Evolutionary conservation across 2,329 filamentous ascomycete species (phyloP).

Genomic region (Ceratocystis diversiconidia): DNA sequence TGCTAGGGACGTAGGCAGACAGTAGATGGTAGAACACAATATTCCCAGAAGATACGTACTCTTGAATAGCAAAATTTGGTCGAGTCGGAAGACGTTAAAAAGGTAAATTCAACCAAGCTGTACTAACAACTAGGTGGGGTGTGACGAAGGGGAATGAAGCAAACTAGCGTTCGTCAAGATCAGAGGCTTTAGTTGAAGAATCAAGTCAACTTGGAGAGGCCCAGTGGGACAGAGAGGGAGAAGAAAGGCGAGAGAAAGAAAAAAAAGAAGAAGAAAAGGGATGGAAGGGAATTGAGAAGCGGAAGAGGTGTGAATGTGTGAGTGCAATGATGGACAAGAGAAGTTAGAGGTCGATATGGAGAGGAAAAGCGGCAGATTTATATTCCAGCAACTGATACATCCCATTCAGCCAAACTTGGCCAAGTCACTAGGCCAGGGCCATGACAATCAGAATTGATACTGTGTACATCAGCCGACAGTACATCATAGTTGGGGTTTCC

Average conservation of each 20-base stretch:
- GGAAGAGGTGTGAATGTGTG: background rate
- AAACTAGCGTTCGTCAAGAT: background rate
- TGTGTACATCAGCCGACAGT: constrained; percentile 3
- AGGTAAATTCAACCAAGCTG: background rate
- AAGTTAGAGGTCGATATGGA: background rate
- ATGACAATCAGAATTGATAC: background rate
- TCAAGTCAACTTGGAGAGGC: background rate
- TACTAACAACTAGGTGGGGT: background rate
- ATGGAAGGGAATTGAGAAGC: background rate
- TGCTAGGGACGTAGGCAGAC: too few relatives aligned
- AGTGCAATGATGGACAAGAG: background rate
- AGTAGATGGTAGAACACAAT: background rate
- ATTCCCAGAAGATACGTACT: background rate
- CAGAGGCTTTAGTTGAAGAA: background rate
- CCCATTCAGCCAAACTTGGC: background rate
- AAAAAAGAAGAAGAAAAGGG: background rate
- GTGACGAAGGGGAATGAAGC: background rate
- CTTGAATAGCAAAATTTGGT: background rate
- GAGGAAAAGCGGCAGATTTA: constrained; percentile 7
- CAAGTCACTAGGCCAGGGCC: background rate
- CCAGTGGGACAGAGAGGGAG: background rate
- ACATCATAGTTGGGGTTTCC: background rate
- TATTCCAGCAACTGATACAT: background rate
- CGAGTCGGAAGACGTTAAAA: background rate
- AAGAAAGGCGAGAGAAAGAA: background rate